Evolutionary conservation across 2,329 filamentous ascomycete genomes (phyloP), one percentile per base, ranked within the genome.

Genomic region (Colletotrichum shisoi): DNA sequence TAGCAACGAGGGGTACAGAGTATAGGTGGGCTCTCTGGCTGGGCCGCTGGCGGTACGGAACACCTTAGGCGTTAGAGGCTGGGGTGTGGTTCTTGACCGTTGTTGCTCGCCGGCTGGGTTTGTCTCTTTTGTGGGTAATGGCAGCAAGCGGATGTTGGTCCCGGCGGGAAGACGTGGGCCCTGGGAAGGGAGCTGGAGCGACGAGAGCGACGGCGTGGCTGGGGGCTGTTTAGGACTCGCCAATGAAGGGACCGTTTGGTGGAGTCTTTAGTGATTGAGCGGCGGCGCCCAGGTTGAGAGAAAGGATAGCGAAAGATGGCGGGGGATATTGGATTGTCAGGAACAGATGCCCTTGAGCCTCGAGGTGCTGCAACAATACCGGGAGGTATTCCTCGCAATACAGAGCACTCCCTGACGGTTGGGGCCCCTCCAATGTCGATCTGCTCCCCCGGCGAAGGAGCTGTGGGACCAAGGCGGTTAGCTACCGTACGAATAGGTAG

Each of bases 1-100:
- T 60, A 65, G 61, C 65, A 65, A 68, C 61, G 65, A 68, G 61
- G 65, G 65, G 65, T n/a, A n/a, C 65, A 65, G 61, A 65, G n/a
- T n/a, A n/a, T n/a, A n/a, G 60, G 65, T 65, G 61, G 61, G 56
- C 31, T 34, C 7, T 34, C 31, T 34, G 31, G 31, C 49, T 39
- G 53, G 54, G n/a, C 53, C 59, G 31, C 37, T 57, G 56, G 53
- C 44, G 52, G 63, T 46, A 53, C 52, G 52, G 44, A 21, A 24
- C 58, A 44, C 42, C 56, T 58, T 24, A 48, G 39, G 56, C 27
- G 15, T 48, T 24, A 37, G 42, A 45, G 56, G 34, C 56, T 24
- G 54, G 40, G 56, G 19, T 37, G 19, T 37, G 31, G 8, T 21
- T 37, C 24, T 46, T 46, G 42, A 44, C 31, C 40, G 54, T 59